Conservation (phyloP, 2,329 filamentous ascomycete species). For the Teratosphaeria destructans region DNA sequence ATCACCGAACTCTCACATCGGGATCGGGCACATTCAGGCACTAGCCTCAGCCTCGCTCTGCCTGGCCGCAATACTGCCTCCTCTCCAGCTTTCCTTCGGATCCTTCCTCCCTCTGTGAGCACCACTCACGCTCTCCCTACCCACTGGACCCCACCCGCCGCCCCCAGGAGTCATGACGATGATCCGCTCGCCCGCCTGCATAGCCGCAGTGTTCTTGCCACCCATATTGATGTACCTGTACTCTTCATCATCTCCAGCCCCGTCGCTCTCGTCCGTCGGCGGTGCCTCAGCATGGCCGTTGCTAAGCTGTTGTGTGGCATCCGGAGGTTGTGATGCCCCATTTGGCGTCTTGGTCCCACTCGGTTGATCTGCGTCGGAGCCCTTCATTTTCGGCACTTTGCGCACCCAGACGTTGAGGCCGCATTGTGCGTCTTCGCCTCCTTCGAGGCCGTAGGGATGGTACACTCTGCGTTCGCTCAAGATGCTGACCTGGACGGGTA, state of each 20-base stretch:
- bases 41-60: constrained; percentile 43
- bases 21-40: constrained; percentile 17
- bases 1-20: neutral
- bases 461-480: constrained; percentile 67
- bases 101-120: constrained; percentile 38
- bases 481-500: constrained; percentile 68
- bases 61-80: constrained; percentile 47
- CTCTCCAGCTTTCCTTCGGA: constrained; percentile 48
- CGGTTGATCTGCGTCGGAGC: constrained; percentile 18
- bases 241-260: constrained; percentile 14
- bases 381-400: constrained; percentile 41
- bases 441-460: constrained; percentile 70
- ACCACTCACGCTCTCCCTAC: constrained; percentile 44
- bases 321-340: neutral
- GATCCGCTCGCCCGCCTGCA: constrained; percentile 67
- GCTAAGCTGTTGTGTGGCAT: neutral
- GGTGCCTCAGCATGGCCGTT: constrained; percentile 7
- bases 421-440: constrained; percentile 66
- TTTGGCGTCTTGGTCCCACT: constrained; percentile 1
- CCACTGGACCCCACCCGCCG: constrained; percentile 61
- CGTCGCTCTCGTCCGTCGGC: neutral
- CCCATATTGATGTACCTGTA: constrained; percentile 60
- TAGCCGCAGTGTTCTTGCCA: constrained; percentile 68
- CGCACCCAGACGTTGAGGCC: constrained; percentile 84
- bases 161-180: constrained; percentile 70